Evolutionary conservation across 225 moss, liverwort and hornwort genomes (phyloP).

Genomic region (Sphagnum contortum): DNA sequence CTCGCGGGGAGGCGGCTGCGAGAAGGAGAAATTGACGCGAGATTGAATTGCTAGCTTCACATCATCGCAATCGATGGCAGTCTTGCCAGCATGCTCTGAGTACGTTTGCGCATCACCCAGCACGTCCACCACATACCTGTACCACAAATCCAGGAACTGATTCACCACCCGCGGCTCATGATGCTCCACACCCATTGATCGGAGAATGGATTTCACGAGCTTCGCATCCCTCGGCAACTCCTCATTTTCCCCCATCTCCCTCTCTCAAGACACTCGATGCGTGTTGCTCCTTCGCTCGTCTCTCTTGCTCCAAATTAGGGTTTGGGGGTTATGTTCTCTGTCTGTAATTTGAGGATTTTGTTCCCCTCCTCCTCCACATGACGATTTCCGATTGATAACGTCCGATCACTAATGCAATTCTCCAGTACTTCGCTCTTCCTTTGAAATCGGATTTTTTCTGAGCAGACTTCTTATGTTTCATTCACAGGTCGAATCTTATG

Average conservation of each 20-base stretch:
- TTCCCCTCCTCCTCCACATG: no score
- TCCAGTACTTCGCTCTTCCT: no score
- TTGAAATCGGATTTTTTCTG: no score
- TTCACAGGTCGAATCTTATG: no score
- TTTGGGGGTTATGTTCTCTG: no score
- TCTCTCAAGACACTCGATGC: not conserved
- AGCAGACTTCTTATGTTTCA: no score
- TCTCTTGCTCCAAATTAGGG: no score
- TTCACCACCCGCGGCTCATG: conserved; percentile 93
- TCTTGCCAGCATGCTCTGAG: conserved; percentile 85
- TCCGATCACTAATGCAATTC: no score
- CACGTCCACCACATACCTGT: conserved; percentile 89
- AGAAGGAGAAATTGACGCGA: conserved; percentile 90
- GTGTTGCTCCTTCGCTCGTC: no score
- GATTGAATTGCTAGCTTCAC: conserved; percentile 93
- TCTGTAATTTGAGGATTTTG: no score
- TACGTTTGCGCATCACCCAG: conserved; percentile 86
- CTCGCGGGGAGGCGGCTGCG: conserved; percentile 97
- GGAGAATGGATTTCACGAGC: conserved; percentile 77
- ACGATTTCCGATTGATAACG: no score
- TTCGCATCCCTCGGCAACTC: conserved; percentile 82
- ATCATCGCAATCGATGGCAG: conserved; percentile 80
- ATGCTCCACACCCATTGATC: conserved; percentile 83
- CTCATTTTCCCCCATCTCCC: conserved; percentile 61
- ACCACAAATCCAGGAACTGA: conserved; percentile 89